phyloP scores from a whole-genome alignment of 768 basidiomycete species.

The Crucibulum laeve region DNA sequence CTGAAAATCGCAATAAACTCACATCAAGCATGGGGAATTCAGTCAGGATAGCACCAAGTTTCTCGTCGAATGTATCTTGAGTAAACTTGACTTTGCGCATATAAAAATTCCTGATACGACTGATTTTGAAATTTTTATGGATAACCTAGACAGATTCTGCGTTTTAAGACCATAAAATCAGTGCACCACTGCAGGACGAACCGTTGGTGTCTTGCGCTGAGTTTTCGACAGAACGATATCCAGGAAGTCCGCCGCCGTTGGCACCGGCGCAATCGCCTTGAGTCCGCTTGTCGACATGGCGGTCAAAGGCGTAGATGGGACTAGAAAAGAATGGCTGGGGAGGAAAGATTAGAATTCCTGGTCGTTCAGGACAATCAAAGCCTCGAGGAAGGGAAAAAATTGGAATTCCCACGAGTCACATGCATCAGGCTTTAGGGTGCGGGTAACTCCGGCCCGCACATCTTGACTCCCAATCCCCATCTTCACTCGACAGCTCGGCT shows the following conservation, averaged over 20 bases:
- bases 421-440: neutral
- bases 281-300: constrained; percentile 82
- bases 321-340: too few species aligned
- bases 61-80: constrained; percentile 95
- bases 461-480: too few species aligned
- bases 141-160: constrained; percentile 60
- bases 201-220: constrained; percentile 96
- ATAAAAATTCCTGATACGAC: constrained; percentile 95
- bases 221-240: constrained; percentile 93
- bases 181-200: constrained; percentile 24
- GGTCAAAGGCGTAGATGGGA: constrained; percentile 7
- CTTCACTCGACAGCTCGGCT: too few species aligned
- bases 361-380: neutral
- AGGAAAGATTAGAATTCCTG: neutral
- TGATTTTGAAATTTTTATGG: constrained; percentile 99
- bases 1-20: constrained; percentile 25
- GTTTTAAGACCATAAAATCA: neutral
- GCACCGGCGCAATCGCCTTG: constrained; percentile 98
- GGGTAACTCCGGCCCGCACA: neutral
- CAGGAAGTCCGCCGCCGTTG: constrained; percentile 90
- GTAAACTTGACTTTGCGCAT: constrained; percentile 99
- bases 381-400: neutral
- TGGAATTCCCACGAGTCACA: neutral
- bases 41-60: constrained; percentile 85
- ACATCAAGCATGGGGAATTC: constrained; percentile 99